Evolutionary conservation across 1,284 basidiomycete species (phyloP), one percentile per base, ranked within the genome.

Genomic region (Papiliotrema nemorosa): DNA sequence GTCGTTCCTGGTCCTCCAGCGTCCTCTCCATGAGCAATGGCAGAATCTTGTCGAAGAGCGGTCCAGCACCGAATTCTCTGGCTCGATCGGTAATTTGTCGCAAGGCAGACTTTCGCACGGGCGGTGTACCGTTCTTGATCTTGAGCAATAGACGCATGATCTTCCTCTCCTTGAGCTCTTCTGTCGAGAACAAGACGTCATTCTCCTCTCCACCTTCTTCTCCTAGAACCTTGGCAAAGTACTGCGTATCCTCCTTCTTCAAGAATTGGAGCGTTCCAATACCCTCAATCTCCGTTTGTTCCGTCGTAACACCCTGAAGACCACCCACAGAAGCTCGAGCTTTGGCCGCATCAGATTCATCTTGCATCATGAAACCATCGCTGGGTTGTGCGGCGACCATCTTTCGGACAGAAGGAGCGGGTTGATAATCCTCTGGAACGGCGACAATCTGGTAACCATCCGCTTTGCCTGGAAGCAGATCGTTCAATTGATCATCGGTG

Each of bases 1-100:
- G 96, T 4, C 94, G 88, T 67, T 99, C 96, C 76, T 99, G 94
- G 63, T 99, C 96, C 77, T 99, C 96, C 40, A 99, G 82, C 0
- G 92, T 97, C 22, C 94, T 86, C 74, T 99, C 96, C 96, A 99
- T 99, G 58, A 99, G 86, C 47, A 99, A 79, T 0, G 94, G 96
- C 10, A 98, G 80, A 58, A 99, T 99, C 77, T 98, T 99, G 79
- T 98, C 96, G 74, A 98, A 99, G 7, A 98, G 81, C n/a, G 96
- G 96, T 21, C 93, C 94, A 24, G 96, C 93, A 49, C 94, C 94
- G 59, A 98, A 97, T 67, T 98, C 92, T 62, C 94, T 87, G 55
- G 96, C 96, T 73, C 97, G 96, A 80, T 99, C 96, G n/a, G 93
- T 97, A 69, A 99, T 97, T 73, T 97, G 93, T 49, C 94, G 84